Evolutionary conservation across 352 stramenopile genomes (phyloP).

Genomic region (Phytophthora pseudosyringae): DNA sequence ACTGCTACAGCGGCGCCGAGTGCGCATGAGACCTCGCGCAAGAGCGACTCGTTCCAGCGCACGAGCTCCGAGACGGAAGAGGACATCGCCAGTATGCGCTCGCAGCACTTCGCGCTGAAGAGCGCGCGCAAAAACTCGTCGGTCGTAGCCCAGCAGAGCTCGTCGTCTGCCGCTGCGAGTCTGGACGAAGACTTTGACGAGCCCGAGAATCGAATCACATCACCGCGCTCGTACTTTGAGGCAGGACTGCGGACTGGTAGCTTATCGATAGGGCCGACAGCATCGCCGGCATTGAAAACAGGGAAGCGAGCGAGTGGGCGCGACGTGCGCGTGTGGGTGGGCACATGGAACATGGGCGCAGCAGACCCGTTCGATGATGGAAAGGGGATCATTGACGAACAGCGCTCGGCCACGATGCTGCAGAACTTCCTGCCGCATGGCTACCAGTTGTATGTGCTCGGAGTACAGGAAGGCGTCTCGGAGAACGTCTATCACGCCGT

Average conservation of each 20-base stretch:
- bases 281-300: slow-evolving; percentile 22
- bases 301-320: slow-evolving; percentile 45
- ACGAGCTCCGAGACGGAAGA: slow-evolving; percentile 42
- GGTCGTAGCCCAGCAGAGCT: slow-evolving; percentile 28
- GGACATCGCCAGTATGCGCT: slow-evolving; percentile 44
- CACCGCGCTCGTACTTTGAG: slow-evolving; percentile 72
- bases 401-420: slow-evolving; percentile 74
- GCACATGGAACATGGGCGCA: slow-evolving; percentile 89
- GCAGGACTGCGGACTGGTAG: slow-evolving; percentile 51
- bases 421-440: slow-evolving; percentile 77
- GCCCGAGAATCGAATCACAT: slow-evolving; percentile 48
- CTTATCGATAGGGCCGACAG: slow-evolving; percentile 38
- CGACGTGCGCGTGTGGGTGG: slow-evolving; percentile 83
- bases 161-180: slow-evolving; percentile 33
- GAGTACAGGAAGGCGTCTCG: slow-evolving; percentile 85
- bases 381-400: slow-evolving; percentile 77
- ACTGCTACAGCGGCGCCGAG: slow-evolving; percentile 35
- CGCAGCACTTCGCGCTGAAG: slow-evolving; percentile 49
- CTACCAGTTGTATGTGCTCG: slow-evolving; percentile 89
- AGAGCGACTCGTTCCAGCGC: slow-evolving; percentile 61
- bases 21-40: slow-evolving; percentile 40
- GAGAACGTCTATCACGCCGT: slow-evolving; percentile 88
- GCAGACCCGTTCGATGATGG: slow-evolving; percentile 81
- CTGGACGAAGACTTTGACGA: slow-evolving; percentile 41
- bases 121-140: slow-evolving; percentile 14